Conservation (phyloP, 1,284 basidiomycete species). For the Pascua sp. region DNA sequence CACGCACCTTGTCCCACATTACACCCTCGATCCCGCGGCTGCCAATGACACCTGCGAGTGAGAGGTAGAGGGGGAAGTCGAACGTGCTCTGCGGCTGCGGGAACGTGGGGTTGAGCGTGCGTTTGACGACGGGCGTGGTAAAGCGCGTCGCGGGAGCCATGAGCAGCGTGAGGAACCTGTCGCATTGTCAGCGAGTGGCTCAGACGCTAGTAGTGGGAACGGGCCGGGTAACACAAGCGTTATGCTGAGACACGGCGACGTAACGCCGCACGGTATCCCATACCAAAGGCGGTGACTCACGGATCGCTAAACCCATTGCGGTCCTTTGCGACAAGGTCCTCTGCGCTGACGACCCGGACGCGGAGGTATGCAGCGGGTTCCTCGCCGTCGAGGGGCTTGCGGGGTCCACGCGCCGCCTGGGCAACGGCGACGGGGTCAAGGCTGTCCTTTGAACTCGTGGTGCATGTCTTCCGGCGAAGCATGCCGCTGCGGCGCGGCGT, state of each 20-base stretch:
- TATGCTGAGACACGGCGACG: too few relatives aligned
- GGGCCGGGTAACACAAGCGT: too few relatives aligned
- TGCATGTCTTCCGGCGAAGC: slow-evolving; percentile 1
- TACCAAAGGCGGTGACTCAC: slow-evolving; percentile 26
- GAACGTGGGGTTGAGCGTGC: slow-evolving; percentile 72
- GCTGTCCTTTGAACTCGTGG: slow-evolving; percentile 3
- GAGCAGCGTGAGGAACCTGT: slow-evolving; percentile 68
- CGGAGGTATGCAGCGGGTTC: slow-evolving; percentile 47
- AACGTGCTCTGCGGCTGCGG: slow-evolving; percentile 72
- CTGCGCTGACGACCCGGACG: slow-evolving; percentile 50
- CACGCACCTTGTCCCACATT: slow-evolving; percentile 83
- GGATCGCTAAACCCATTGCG: slow-evolving; percentile 51
- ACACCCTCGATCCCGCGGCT: slow-evolving; percentile 70
- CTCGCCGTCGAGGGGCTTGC: slow-evolving; percentile 46
- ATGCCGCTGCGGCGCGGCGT: neutral
- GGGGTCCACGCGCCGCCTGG: slow-evolving; percentile 32
- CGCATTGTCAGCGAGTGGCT: slow-evolving; percentile 65
- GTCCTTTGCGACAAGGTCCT: slow-evolving; percentile 53
- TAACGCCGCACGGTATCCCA: too few relatives aligned
- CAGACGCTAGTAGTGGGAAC: too few relatives aligned
- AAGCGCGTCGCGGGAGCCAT: slow-evolving; percentile 61
- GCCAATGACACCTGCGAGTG: slow-evolving; percentile 67
- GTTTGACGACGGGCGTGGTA: slow-evolving; percentile 75
- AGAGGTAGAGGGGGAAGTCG: slow-evolving; percentile 76
- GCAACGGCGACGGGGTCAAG: slow-evolving; percentile 35